Conservation (phyloP, 345 rosid genomes). For the Capsella bursapastoris region DNA sequence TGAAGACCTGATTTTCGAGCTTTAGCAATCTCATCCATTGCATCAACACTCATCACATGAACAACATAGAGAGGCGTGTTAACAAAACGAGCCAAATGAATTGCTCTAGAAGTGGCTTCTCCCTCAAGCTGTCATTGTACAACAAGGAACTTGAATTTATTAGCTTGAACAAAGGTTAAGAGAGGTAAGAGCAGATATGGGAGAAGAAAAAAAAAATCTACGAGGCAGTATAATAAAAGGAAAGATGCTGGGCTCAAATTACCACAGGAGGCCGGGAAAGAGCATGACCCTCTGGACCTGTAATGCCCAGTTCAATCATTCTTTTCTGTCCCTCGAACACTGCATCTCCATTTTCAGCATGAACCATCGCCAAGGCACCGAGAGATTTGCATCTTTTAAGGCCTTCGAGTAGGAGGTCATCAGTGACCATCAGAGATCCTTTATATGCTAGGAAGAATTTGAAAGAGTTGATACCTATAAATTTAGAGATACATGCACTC, state of each 20-base stretch:
- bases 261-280: constrained; percentile 95
- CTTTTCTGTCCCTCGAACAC: constrained; percentile 91
- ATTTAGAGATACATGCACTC: constrained; percentile 12
- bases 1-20: constrained; percentile 84
- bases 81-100: constrained; percentile 87
- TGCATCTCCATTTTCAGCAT: constrained; percentile 99
- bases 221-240: neutral
- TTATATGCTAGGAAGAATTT: constrained; percentile 97
- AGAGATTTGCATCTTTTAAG: constrained; percentile 86
- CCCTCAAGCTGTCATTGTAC: constrained; percentile 75
- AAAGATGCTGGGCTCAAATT: constrained; percentile 32
- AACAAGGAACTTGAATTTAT: constrained; percentile 26
- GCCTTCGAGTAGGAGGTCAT: constrained; percentile 85
- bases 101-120: constrained; percentile 96
- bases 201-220: neutral
- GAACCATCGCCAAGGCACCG: constrained; percentile 99
- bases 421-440: constrained; percentile 80
- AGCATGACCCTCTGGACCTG: constrained; percentile 97
- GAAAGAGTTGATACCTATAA: constrained; percentile 93
- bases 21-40: constrained; percentile 95
- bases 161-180: constrained; percentile 12
- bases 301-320: constrained; percentile 92
- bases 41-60: constrained; percentile 99
- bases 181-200: neutral
- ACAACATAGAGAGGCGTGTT: constrained; percentile 95